Base-by-base conservation (phyloP, 2,329 filamentous ascomycete genomes). In the Epichloe baconii region DNA sequence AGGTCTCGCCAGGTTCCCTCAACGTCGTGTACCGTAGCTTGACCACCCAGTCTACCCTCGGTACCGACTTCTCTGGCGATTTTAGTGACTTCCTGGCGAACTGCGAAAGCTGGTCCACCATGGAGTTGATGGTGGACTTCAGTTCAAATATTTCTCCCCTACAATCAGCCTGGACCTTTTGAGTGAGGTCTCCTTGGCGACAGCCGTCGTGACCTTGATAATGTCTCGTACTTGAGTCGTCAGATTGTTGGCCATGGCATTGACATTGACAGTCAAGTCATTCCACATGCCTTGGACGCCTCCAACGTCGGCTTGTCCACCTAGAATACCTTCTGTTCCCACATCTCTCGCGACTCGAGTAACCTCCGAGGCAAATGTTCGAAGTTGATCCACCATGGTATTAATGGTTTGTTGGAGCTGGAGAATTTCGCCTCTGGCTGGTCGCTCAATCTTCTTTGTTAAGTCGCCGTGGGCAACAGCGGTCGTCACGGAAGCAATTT, bases 61-160 rank as follows among this genome's bases (percentile, higher is more conserved):
- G 93, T 97, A 54, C 91, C 91, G 75, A 97, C 93, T 69, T 97
- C 91, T 66, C 88, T 85, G 38, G 91, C 91, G 62, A 98, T 86
- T 68, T 93, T 94, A 38, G 91, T 97, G 60, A 98, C 93, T 71
- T 97, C 91, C 89, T 86, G 10, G 93, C 93, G 65, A 97, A 97
- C 64, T 96, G 90, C 64, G 95, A 88, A 52, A 98, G 75, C 67
- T 96, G 93, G 66, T 96, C 93, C 58, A 98, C 91, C 91, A 98
- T 98, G 66, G 87, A 93, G 71, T 98, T 98, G 74, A 97, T 98
- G 45, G 93, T 97, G 54, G 89, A 90, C 71, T 98, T 98, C 63
- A 98, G 85, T 72, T 87, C 88, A 64, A 83, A 86, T 62, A 90
- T 97, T 76, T 91, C 93, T 68, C 86, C 94, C 72, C 83, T 86